A percentile compares a stretch with the other conserved stretches of the same genome.
These are phyloP conservation scores for Claviceps sp. DNA, from an alignment of 2,329 filamentous ascomycete species.

Conservation along the genomic window DNA sequence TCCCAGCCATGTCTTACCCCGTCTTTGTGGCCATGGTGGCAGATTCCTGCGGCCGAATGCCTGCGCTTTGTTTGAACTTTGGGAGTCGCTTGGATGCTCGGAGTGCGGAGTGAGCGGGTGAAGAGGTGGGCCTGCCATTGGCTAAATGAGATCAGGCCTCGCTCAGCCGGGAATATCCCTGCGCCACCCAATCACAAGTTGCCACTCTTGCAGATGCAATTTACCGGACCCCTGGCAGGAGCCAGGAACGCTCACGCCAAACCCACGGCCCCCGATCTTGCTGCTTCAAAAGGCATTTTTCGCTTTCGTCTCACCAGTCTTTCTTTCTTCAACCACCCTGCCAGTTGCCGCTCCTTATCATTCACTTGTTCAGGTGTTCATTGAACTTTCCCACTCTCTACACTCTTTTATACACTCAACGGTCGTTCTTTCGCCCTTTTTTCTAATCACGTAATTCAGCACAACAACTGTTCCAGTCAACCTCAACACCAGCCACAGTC, in stretches of 20 bases:
- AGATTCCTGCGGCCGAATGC: too few relatives aligned
- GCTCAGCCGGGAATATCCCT: slow-evolving; percentile 2
- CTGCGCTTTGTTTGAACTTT: too few relatives aligned
- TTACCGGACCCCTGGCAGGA: slow-evolving; percentile 7
- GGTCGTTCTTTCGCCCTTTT: slow-evolving; percentile 7
- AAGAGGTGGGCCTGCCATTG: not conserved
- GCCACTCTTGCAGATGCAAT: slow-evolving; percentile 5
- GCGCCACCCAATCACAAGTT: slow-evolving; percentile 6
- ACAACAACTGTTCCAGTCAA: not conserved
- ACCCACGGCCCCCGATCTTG: too few relatives aligned
- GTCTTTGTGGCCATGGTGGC: too few relatives aligned
- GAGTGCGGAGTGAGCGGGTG: not conserved
- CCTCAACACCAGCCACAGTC: slow-evolving; percentile 10
- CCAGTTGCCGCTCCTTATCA: slow-evolving; percentile 8
- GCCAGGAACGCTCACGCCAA: not conserved
- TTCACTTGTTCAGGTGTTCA: slow-evolving; percentile 10
- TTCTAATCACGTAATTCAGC: not conserved
- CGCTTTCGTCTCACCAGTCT: not conserved
- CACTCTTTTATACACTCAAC: slow-evolving; percentile 15
- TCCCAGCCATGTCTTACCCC: too few relatives aligned
- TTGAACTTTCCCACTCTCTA: slow-evolving; percentile 15
- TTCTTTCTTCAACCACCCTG: slow-evolving; percentile 9
- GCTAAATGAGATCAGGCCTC: not conserved
- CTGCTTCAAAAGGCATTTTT: slow-evolving; percentile 9
- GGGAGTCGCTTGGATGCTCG: too few relatives aligned